Conservation (phyloP, 1,139 yeast species). For the Yamadazyma epiphylla region DNA sequence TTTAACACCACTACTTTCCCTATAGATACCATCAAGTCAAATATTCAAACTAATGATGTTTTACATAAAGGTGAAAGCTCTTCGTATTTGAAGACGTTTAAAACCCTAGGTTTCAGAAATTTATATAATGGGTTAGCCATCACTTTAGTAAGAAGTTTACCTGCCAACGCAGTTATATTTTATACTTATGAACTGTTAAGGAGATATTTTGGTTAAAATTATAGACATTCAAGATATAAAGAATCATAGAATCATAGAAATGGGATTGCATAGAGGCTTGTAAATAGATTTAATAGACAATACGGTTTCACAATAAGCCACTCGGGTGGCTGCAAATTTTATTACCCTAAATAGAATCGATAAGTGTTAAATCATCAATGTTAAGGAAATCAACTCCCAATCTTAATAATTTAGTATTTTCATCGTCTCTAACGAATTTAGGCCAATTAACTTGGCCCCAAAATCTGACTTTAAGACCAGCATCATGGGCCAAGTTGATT, state of each 20-base stretch:
- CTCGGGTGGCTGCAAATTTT: no score
- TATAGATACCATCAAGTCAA: slow-evolving; percentile 83
- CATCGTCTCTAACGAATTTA: slow-evolving; percentile 23
- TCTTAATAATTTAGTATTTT: slow-evolving; percentile 22
- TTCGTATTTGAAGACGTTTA: slow-evolving; percentile 26
- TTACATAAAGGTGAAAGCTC: slow-evolving; percentile 13
- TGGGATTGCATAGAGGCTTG: no score
- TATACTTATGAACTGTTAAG: slow-evolving; percentile 71
- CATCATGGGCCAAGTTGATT: slow-evolving; percentile 28
- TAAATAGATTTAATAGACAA: background rate
- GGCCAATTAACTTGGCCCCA: slow-evolving; percentile 46
- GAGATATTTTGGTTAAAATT: slow-evolving; percentile 28
- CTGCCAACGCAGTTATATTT: slow-evolving; percentile 87
- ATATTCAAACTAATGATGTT: slow-evolving; percentile 67
- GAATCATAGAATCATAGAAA: no score
- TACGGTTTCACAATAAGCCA: no score
- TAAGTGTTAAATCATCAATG: slow-evolving; percentile 29
- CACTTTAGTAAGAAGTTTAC: slow-evolving; percentile 77
- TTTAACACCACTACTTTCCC: slow-evolving; percentile 84
- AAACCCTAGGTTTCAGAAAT: slow-evolving; percentile 49
- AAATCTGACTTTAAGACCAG: slow-evolving; percentile 34
- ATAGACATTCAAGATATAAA: no score
- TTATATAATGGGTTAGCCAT: slow-evolving; percentile 85
- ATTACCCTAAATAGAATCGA: no score
- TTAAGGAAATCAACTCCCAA: slow-evolving; percentile 36